Conservation (phyloP, 257 asterid genomes). For the Plantago elongata region DNA sequence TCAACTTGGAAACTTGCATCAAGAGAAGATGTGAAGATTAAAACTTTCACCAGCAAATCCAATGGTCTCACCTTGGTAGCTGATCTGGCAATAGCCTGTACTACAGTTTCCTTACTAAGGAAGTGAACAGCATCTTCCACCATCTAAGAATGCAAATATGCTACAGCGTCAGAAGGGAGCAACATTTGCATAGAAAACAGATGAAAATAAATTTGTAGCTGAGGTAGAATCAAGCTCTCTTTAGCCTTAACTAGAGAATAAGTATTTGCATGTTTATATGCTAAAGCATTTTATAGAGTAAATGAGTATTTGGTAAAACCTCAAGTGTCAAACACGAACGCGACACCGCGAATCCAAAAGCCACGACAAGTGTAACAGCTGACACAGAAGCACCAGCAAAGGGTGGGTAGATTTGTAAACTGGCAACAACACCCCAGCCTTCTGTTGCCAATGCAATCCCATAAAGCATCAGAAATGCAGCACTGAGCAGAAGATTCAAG, state of each 20-base stretch:
- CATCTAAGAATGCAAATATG: conserved; percentile 48
- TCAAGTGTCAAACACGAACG: conserved; percentile 96
- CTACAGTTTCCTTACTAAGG: conserved; percentile 85
- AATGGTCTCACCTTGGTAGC: conserved; percentile 77
- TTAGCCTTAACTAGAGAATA: conserved; percentile 16
- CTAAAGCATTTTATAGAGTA: background rate
- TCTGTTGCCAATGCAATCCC: conserved; percentile 93
- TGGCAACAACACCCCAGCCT: conserved; percentile 99
- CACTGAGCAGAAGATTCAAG: conserved; percentile 38
- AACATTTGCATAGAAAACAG: conserved; percentile 8
- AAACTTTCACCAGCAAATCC: conserved; percentile 6
- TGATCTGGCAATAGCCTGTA: conserved; percentile 93
- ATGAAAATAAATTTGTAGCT: background rate
- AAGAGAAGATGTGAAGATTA: background rate
- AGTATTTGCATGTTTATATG: background rate
- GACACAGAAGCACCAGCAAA: conserved; percentile 99
- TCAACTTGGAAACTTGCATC: background rate
- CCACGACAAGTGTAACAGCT: conserved; percentile 92
- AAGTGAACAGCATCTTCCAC: conserved; percentile 99
- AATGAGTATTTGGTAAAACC: conserved; percentile 43
- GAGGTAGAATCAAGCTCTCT: conserved; percentile 10
- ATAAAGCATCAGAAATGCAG: conserved; percentile 94
- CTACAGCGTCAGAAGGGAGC: conserved; percentile 10
- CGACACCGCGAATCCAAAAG: conserved; percentile 98
- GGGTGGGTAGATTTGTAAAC: conserved; percentile 94